These are phyloP conservation scores for Elongisporangium undulatum DNA, from an alignment of 352 stramenopile species.

Conservation along the genomic window DNA sequence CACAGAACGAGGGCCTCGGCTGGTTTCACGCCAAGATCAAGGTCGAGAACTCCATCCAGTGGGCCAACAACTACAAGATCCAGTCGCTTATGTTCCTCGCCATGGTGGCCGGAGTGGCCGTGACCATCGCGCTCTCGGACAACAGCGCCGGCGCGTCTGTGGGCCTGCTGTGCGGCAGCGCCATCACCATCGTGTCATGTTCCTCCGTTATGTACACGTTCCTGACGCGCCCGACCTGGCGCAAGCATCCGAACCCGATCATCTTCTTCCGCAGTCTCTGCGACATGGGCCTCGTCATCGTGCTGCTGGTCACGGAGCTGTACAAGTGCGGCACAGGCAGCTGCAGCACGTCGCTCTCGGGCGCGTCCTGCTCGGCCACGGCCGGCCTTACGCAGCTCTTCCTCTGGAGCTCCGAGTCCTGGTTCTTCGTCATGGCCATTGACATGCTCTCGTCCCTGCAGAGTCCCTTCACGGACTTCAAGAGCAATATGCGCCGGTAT, in stretches of 20 bases:
- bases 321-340: conserved; percentile 66
- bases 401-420: conserved; percentile 83
- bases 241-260: conserved; percentile 85
- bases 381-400: conserved; percentile 84
- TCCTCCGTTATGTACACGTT: conserved; percentile 78
- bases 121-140: conserved; percentile 58
- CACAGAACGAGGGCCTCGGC: conserved; percentile 52
- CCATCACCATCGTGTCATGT: conserved; percentile 78
- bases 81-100: conserved; percentile 73
- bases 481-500: conserved; percentile 78
- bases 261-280: conserved; percentile 85
- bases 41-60: conserved; percentile 79
- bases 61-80: conserved; percentile 89
- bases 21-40: conserved; percentile 89
- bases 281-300: conserved; percentile 73
- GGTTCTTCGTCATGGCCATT: conserved; percentile 89
- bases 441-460: conserved; percentile 83
- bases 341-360: conserved; percentile 29
- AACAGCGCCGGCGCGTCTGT: conserved; percentile 55
- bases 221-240: conserved; percentile 65
- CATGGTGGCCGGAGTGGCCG: conserved; percentile 47
- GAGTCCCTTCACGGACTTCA: conserved; percentile 88
- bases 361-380: conserved; percentile 50
- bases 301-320: conserved; percentile 73
- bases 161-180: conserved; percentile 63